A percentile compares a stretch with the other conserved stretches of the same genome.
phyloP scores from a whole-genome alignment of 768 basidiomycete genomes.

The Boletus subcaerulescens region DNA sequence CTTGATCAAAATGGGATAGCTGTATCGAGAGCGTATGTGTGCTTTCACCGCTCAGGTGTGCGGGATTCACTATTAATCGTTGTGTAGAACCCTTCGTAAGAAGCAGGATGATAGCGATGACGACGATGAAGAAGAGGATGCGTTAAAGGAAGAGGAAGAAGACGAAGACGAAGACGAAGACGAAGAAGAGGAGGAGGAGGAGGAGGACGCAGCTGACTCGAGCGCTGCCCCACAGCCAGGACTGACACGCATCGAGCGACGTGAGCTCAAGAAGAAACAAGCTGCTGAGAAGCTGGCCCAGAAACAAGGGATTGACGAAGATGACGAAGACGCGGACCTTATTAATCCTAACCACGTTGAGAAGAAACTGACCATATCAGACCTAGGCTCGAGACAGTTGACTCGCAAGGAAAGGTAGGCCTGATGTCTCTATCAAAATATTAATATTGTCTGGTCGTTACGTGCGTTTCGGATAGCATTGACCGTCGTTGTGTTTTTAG shows the following conservation, averaged over 20 bases:
- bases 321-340: conserved; percentile 65
- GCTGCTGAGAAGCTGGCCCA: conserved; percentile 43
- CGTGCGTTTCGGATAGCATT: neutral
- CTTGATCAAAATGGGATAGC: conserved; percentile 59
- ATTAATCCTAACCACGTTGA: conserved; percentile 76
- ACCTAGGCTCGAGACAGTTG: conserved; percentile 63
- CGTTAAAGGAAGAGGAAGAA: conserved; percentile 26
- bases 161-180: conserved; percentile 43
- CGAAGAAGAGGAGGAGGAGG: conserved; percentile 41
- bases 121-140: conserved; percentile 35
- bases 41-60: conserved; percentile 9
- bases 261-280: conserved; percentile 83
- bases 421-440: neutral
- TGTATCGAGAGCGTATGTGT: conserved; percentile 44
- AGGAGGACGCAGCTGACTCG: conserved; percentile 35
- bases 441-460: neutral
- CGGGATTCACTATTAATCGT: conserved; percentile 8
- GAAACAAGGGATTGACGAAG: conserved; percentile 40
- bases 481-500: conserved; percentile 36
- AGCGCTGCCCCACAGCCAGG: conserved; percentile 42
- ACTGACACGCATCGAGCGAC: conserved; percentile 67
- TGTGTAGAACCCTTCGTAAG: conserved; percentile 20
- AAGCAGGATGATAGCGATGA: conserved; percentile 39
- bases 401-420: conserved; percentile 62
- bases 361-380: conserved; percentile 75